Conservation (phyloP, 148 eudicot genomes). For the Cornus kousa region DNA sequence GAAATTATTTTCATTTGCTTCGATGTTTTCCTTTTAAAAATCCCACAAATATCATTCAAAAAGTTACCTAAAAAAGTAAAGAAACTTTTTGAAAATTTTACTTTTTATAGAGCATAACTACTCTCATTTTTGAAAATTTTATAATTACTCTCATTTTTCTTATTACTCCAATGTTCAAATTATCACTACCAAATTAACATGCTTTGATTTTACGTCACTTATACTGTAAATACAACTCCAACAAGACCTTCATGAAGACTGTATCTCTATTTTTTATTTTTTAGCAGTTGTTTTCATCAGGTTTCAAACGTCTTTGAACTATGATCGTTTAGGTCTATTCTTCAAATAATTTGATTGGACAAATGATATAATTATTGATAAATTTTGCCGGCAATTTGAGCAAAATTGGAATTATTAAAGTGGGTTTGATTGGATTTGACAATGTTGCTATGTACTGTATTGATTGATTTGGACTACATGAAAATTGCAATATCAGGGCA, state of each 20-base stretch:
- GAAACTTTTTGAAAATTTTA: not conserved
- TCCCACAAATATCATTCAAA: not conserved
- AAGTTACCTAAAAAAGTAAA: not conserved
- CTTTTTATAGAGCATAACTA: not conserved
- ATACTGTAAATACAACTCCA: not conserved
- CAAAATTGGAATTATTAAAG: not conserved
- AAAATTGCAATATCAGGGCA: not conserved
- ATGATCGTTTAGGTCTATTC: not conserved
- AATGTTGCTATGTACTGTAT: not conserved
- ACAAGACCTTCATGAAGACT: too few relatives aligned
- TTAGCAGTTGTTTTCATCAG: not conserved
- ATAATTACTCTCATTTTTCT: not conserved
- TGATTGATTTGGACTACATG: not conserved
- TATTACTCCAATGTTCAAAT: not conserved
- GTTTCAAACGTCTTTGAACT: not conserved
- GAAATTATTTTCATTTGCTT: too few relatives aligned
- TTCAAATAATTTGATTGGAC: too few relatives aligned
- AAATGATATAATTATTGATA: not conserved
- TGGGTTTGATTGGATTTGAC: not conserved
- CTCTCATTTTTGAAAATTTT: not conserved
- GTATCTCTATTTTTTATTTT: too few relatives aligned
- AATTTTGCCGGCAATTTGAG: not conserved
- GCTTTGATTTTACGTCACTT: too few relatives aligned
- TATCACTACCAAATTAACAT: not conserved
- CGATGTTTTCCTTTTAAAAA: not conserved